Base-by-base conservation (phyloP, 805 yeast genomes). In the Cyberlindnera saturnus region DNA sequence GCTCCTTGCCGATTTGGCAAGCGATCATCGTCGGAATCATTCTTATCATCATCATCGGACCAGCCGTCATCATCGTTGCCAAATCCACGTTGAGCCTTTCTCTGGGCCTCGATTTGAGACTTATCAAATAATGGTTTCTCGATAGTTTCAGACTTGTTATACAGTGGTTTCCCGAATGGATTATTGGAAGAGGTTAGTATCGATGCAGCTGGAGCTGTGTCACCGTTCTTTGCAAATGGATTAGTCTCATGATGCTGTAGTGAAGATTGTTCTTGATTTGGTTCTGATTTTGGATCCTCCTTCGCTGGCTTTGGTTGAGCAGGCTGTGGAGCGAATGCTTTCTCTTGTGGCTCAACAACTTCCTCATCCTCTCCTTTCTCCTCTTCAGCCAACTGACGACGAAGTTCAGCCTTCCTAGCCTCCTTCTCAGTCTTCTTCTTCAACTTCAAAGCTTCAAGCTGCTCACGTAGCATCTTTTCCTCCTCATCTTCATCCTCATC, bases 21-120 rank as follows among this genome's bases (percentile, higher is more conserved):
- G 15, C 53, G 58, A 4, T 65, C 71, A 42, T 67, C 70, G 33
- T 53, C 62, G 34, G 53, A 44, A 19, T 47, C 50, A 16, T 53
- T 52, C 16, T 62, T 62, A 34, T 59, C 65, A 41, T 62, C 67
- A 26, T 50, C 55, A 61, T 66, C 59, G n/a, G 44, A 38, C 46
- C 62, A 63, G 45, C 60, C 67, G 42, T 64, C 66, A 39, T 60
- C 62, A 40, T 57, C 62, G 26, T 57, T 56, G 37, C 57, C 66
- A 30, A 62, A 44, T 15, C 73, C 73, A 61, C 90, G 71, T 59
- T 85, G 91, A 7, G 86, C 77, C 23, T 75, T 78, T 62, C 93
- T 71, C 61, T 84, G 90, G 3, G 81, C 82, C 43, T 79, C 82
- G 26, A 84, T 77, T 46, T 78, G 77, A 47, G 70, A 70, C 1